Evolutionary conservation across 2,329 filamentous ascomycete species (phyloP), one percentile per base, ranked within the genome.

Genomic region (Huntiella savannae): DNA sequence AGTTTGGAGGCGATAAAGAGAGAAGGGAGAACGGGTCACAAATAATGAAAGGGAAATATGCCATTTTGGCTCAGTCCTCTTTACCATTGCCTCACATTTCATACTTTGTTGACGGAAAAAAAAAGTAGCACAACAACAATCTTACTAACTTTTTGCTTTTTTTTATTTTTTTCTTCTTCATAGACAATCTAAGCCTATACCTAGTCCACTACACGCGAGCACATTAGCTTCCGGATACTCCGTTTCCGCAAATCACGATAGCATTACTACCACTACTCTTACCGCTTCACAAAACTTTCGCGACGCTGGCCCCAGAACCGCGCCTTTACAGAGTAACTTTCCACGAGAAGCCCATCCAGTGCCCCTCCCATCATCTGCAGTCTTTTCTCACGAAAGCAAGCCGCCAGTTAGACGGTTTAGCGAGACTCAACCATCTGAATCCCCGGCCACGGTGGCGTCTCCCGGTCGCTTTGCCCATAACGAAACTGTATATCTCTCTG

Each of bases 151-250:
- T 43, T 19, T 40, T 33, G 19, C 22, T 38, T 11, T 17, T 22
- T 43, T 33, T n/a, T 33, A 36, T 38, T 6, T 45, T 40, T 40
- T 35, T 15, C 13, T 41, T 33, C 16, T 28, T 28, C 41, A 44
- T 44, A 35, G 15, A 22, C 33, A 42, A 38, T 38, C 16, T 43
- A 36, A 36, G 10, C 43, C 48, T 34, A 47, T 49, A 33, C 44
- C 48, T 32, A 49, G 44, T 43, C 48, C 44, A n/a, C 40, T 49
- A 13, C 48, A 49, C 17, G 40, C 48, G 4, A 49, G 44, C 28
- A 47, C 39, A 5, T 49, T 33, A 15, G 42, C 37, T 19, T 40
- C 42, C 12, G 22, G 22, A 28, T 7, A 8, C 7, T 28, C 22
- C 6, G 22, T 10, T 28, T 28, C 22, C 22, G 22, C 22, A 28